Conservation (phyloP, 345 rosid species). For the Dovyalis caffra region DNA sequence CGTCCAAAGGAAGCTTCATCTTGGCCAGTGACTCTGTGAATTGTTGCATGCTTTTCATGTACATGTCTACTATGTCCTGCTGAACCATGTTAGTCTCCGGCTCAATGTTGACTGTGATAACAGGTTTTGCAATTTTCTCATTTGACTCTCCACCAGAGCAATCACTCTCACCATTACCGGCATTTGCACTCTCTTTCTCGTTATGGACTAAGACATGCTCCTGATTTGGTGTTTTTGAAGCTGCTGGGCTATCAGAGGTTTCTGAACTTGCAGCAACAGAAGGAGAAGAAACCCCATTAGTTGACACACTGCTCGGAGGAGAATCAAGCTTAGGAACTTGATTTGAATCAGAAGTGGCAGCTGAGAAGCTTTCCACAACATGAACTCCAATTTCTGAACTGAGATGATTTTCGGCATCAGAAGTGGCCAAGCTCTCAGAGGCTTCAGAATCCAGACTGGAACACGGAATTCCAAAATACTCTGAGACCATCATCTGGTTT, state of each 20-base stretch:
- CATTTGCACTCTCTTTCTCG: slow-evolving; percentile 37
- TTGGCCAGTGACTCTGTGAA: slow-evolving; percentile 98
- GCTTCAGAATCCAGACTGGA: slow-evolving; percentile 55
- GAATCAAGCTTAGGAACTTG: slow-evolving; percentile 63
- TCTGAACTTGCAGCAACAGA: slow-evolving; percentile 60
- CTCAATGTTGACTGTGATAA: slow-evolving; percentile 54
- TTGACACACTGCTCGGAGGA: slow-evolving; percentile 75
- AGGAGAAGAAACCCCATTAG: slow-evolving; percentile 75
- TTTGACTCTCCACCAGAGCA: slow-evolving; percentile 47
- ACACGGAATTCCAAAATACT: slow-evolving; percentile 73
- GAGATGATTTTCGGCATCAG: slow-evolving; percentile 55
- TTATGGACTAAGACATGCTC: slow-evolving; percentile 44
- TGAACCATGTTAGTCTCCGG: slow-evolving; percentile 78
- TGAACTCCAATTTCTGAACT: slow-evolving; percentile 43
- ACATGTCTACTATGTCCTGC: slow-evolving; percentile 97
- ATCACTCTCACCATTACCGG: slow-evolving; percentile 44
- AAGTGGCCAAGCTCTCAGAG: slow-evolving; percentile 60
- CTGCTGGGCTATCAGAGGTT: slow-evolving; percentile 44
- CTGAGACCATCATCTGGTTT: slow-evolving; percentile 93
- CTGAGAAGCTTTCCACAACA: slow-evolving; percentile 48
- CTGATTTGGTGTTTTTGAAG: slow-evolving; percentile 23
- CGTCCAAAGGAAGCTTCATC: slow-evolving; percentile 97
- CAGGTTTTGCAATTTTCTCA: slow-evolving; percentile 46
- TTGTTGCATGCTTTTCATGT: slow-evolving; percentile 99
- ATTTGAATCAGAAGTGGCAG: slow-evolving; percentile 42